A percentile compares a stretch with the other conserved stretches of the same genome.
Evolutionary conservation across 2,329 filamentous ascomycete species (phyloP).

Genomic region (Epichloe coenophiala): DNA sequence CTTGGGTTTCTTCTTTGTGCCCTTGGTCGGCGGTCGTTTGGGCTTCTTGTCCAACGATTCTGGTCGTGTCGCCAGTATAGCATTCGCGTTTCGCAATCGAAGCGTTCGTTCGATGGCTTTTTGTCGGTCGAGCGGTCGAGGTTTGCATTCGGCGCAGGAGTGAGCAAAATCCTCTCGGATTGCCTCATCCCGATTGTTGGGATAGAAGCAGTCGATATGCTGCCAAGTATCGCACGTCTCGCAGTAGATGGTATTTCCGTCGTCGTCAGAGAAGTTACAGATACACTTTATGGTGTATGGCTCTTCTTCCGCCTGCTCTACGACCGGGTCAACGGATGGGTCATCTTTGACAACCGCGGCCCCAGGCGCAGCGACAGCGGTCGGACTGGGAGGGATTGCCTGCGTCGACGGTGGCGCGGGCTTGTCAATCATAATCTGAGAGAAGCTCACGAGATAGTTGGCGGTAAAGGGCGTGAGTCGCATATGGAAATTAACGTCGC

Average conservation of each 20-base stretch:
- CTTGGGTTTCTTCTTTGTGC: slow-evolving; percentile 78
- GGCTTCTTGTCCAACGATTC: slow-evolving; percentile 53
- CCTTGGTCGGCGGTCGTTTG: slow-evolving; percentile 65
- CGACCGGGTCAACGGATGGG: slow-evolving; percentile 24
- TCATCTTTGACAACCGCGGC: slow-evolving; percentile 25
- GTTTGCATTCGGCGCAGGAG: slow-evolving; percentile 80
- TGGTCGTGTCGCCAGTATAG: slow-evolving; percentile 14
- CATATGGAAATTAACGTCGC: slow-evolving; percentile 32
- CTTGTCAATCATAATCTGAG: slow-evolving; percentile 51
- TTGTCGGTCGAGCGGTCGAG: slow-evolving; percentile 58
- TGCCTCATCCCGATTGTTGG: slow-evolving; percentile 56
- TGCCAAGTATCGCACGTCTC: slow-evolving; percentile 96
- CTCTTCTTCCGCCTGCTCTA: slow-evolving; percentile 53
- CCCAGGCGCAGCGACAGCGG: slow-evolving; percentile 23
- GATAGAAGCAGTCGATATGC: slow-evolving; percentile 94
- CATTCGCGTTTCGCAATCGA: slow-evolving; percentile 35
- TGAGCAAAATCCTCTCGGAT: slow-evolving; percentile 62
- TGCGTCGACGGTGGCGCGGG: slow-evolving; percentile 38
- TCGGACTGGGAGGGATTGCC: slow-evolving; percentile 41
- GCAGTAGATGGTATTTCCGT: slow-evolving; percentile 95
- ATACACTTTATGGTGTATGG: slow-evolving; percentile 97
- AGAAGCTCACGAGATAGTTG: slow-evolving; percentile 28
- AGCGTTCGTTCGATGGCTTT: slow-evolving; percentile 61
- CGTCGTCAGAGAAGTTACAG: slow-evolving; percentile 84
- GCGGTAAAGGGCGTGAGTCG: slow-evolving; percentile 23